Evolutionary conservation across 2,329 filamentous ascomycete genomes (phyloP), one percentile per base, ranked within the genome.

Genomic region (Xylariales sp.): DNA sequence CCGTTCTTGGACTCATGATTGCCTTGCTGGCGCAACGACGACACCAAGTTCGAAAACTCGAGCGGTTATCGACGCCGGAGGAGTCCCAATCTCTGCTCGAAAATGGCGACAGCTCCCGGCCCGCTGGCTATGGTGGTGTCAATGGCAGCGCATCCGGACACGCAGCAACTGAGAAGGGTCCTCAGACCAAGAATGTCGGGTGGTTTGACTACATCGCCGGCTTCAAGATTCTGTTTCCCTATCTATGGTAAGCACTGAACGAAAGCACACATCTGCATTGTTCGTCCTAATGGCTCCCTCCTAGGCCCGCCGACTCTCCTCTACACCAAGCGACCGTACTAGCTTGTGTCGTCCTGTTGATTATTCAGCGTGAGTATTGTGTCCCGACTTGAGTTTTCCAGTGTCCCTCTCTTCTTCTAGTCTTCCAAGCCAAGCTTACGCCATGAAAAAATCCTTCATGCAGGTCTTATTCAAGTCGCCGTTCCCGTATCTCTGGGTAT

Each of bases 161-260:
- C 1, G 33, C 24, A 10, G 20, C 32, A 8, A 45, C 37, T 16
- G 39, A 39, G 16, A 19, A 20, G 6, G 37, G 28, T 28, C 14
- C 37, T 4, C 37, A 39, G 37, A n/a, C n/a, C n/a, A n/a, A n/a
- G n/a, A 33, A 20, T 7, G 21, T 20, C 5, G 37, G 37, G 3
- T 71, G 67, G 67, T 51, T 70, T 8, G 66, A 69, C 43, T 71
- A 71, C 41, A 56, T 70, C 43, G 57, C 63, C 11, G 67, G 67
- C 1, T 70, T 69, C 44, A 47, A 57, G 12, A 57, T 67, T 8
- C 52, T 71, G 5, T 69, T 70, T 21, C 66, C 67, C 3, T 70
- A 67, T 29, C 51, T 71, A 2, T 71, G 67, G 67, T 37, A 49
- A 14, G 47, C 40, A 14, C n/a, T n/a, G n/a, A n/a, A n/a, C n/a